Conservation (phyloP, 2,329 filamentous ascomycete species). For the Scedosporium apiospermum region DNA sequence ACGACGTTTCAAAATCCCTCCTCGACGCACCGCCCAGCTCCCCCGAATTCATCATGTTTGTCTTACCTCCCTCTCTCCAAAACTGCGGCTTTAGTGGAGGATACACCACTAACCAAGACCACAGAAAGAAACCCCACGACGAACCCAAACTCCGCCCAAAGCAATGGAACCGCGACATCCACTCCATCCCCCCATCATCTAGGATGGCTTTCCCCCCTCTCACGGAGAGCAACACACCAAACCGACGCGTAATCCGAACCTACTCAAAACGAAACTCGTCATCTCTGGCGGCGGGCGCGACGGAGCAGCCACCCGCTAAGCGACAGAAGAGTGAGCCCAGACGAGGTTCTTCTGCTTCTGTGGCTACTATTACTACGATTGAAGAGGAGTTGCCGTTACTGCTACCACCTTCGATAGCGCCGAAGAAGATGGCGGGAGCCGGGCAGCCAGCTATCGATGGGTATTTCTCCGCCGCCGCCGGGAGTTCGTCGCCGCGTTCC, state of each 20-base stretch:
- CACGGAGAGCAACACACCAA: background rate
- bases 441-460: background rate
- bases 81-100: background rate
- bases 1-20: background rate
- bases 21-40: slow-evolving; percentile 5
- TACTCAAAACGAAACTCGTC: slow-evolving; percentile 25
- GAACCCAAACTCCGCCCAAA: slow-evolving; percentile 1
- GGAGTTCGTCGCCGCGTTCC: background rate
- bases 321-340: background rate
- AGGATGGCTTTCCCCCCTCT: background rate
- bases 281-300: background rate
- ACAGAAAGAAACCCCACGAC: slow-evolving; percentile 6
- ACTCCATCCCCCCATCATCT: background rate
- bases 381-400: too few species aligned
- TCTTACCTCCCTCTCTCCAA: background rate
- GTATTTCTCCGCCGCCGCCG: background rate
- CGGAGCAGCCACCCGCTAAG: background rate
- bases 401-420: background rate
- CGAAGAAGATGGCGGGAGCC: background rate
- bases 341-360: background rate
- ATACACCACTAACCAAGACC: background rate
- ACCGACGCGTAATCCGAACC: slow-evolving; percentile 21
- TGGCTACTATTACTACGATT: background rate
- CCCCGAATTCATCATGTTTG: slow-evolving; percentile 5
- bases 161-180: background rate